Evolutionary conservation across 208 protist genomes (phyloP), one percentile per base, ranked within the genome.

Genomic region (Trypanosomatidae sp.): DNA sequence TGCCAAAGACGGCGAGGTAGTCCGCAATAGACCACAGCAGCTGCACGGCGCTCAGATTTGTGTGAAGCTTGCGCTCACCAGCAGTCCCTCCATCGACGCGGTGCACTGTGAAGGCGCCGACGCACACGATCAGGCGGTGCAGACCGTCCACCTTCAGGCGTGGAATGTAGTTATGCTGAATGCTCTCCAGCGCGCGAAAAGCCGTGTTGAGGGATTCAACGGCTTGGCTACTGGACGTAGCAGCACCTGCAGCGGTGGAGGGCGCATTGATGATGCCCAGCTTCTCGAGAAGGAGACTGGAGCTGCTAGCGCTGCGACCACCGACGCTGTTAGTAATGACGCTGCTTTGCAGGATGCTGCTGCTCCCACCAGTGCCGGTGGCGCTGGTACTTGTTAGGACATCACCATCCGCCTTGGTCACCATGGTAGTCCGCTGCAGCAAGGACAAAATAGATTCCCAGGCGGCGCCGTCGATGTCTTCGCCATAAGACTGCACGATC

Each of bases 1-100:
- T 60, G 25, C 69, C 77, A 22, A 80, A 76, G 15, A 79, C 62
- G 28, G 83, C 88, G 47, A 93, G 69, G 73, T 88, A 93, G 70
- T 97, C 92, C 1, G 87, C 90, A 22, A 91, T 83, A 44, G 92
- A 93, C 91, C 92, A 97, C 49, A 95, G 72, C 46, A 95, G 72
- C 76, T 97, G 92, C 68, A 94, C 86, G 7, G 92, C 88, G 60
- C 86, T 97, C 13, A 97, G 79, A 64, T 97, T 94, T 43, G 92
- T 85, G 71, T 90, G 85, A 68, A 94, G 73, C 13, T 88, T 86
- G 36, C 76, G 74, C 62, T 90, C 80, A 1, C 64, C 70, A 1
- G 70, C 55, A 25, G 67, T 65, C 4, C 68, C 82, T n/a, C 64
- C 55, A 22, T 73, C 79, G 22, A 81, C 55, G 65, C 69, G 71